Evolutionary conservation across 73 alveolate genomes (phyloP), one percentile per base, ranked within the genome.

Genomic region (Breviolum minutum): DNA sequence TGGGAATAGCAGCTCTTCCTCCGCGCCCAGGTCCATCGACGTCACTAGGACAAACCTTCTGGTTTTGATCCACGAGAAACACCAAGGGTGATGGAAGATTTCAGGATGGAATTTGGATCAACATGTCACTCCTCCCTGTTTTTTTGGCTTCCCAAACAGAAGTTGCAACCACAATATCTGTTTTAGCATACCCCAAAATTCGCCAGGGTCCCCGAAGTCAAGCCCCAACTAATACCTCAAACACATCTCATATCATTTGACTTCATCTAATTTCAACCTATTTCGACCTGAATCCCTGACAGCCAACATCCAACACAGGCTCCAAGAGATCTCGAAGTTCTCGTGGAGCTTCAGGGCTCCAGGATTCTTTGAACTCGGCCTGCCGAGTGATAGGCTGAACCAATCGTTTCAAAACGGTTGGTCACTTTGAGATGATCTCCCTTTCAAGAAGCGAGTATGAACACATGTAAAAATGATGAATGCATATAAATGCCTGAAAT

Each of bases 1-100:
- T 5, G 97, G 97, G 63, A 90, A 90, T 30, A 90, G 83, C 60
- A 90, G 76, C 66, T 90, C 88, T 76, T 90, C 97, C 97, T 90
- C 54, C 54, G 3, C 54, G 54, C 54, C 54, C 54, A 40, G 54
- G 54, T 40, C 20, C 20, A 70, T 70, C 60, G 12, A 22, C 86
- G 14, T 17, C 61, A 40, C 32, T 12, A 9, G 40, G 6, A n/a
- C 10, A 20, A 32, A 20, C n/a, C n/a, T n/a, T n/a, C n/a, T n/a
- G n/a, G n/a, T n/a, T n/a, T n/a, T n/a, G n/a, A n/a, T n/a, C n/a
- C n/a, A n/a, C n/a, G n/a, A n/a, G n/a, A n/a, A n/a, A n/a, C n/a
- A n/a, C n/a, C n/a, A n/a, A n/a, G n/a, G n/a, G 17, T 14, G 24
- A 22, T 14, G 77, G 17, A 14, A 68, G 24, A 68, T 22, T 22